Conservation (phyloP, 2,329 filamentous ascomycete genomes). For the Alternaria metachromatica region DNA sequence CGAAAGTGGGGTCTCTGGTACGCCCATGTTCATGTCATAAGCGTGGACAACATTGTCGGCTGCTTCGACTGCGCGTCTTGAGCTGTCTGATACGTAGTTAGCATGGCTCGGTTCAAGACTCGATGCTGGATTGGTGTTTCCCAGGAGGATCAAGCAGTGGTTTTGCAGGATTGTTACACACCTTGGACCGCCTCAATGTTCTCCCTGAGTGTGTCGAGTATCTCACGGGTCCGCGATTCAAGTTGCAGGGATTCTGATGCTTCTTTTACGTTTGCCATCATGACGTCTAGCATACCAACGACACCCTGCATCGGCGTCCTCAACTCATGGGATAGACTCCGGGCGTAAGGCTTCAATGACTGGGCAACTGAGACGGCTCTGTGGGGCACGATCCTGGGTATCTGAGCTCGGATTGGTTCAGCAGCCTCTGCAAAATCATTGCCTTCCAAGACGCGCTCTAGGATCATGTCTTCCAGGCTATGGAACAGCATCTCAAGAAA, state of each 20-base stretch:
- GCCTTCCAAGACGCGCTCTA: constrained; percentile 63
- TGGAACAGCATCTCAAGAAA: constrained; percentile 73
- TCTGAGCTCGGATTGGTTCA: constrained; percentile 26
- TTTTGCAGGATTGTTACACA: constrained; percentile 30
- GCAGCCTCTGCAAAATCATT: constrained; percentile 51
- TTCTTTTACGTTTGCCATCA: constrained; percentile 75
- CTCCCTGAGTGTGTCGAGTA: constrained; percentile 69
- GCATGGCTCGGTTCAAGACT: background rate
- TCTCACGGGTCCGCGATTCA: constrained; percentile 58
- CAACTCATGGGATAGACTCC: constrained; percentile 73
- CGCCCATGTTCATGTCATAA: constrained; percentile 76
- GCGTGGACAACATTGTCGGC: constrained; percentile 79
- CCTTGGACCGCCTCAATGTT: constrained; percentile 76
- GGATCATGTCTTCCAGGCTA: constrained; percentile 70
- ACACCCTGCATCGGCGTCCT: constrained; percentile 78
- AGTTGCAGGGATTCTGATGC: constrained; percentile 64
- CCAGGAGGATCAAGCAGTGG: background rate
- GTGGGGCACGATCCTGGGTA: constrained; percentile 59
- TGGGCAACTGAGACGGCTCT: constrained; percentile 65
- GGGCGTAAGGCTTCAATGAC: constrained; percentile 74
- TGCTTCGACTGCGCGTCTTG: constrained; percentile 73
- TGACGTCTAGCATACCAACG: constrained; percentile 77
- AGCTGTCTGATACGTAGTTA: constrained; percentile 62
- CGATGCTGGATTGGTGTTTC: background rate
- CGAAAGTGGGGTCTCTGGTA: constrained; percentile 67